phyloP scores from a whole-genome alignment of 306 rosid genomes.

The Cucurbita ficifolia region DNA sequence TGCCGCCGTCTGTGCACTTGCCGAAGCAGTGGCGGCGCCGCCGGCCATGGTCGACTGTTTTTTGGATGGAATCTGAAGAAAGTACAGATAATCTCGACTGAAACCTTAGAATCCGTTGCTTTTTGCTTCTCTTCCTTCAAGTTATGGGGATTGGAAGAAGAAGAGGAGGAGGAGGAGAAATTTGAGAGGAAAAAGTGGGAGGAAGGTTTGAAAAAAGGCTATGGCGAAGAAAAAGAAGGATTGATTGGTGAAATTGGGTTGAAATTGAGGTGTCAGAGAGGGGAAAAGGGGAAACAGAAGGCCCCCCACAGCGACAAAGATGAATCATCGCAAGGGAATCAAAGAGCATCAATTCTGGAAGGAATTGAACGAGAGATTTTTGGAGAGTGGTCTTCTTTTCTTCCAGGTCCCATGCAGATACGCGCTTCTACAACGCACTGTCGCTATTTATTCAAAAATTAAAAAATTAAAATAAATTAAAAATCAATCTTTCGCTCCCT shows the following conservation, averaged over 20 bases:
- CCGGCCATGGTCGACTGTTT: background rate
- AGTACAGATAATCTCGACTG: background rate
- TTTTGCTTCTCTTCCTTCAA: background rate
- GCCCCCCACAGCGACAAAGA: background rate
- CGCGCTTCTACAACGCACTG: background rate
- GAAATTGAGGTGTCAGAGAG: slow-evolving; percentile 26
- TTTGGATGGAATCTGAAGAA: background rate
- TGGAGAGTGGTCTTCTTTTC: background rate
- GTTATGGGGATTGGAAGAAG: background rate
- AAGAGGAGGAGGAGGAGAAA: background rate
- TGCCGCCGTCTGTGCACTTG: background rate
- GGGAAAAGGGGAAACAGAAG: slow-evolving; percentile 13
- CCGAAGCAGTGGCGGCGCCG: background rate
- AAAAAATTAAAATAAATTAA: no score
- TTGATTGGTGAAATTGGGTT: slow-evolving; percentile 9
- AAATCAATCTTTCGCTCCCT: no score
- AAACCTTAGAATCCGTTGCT: background rate
- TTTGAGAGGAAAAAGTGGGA: background rate
- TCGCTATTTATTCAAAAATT: no score
- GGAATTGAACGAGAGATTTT: background rate
- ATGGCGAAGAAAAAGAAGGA: slow-evolving; percentile 7
- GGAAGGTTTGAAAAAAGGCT: background rate
- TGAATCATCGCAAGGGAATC: background rate
- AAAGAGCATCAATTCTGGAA: slow-evolving; percentile 2
- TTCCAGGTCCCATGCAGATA: background rate